A percentile compares a stretch with the other conserved stretches of the same genome.
Conservation (phyloP, 768 basidiomycete genomes). For the Mycena pura region DNA sequence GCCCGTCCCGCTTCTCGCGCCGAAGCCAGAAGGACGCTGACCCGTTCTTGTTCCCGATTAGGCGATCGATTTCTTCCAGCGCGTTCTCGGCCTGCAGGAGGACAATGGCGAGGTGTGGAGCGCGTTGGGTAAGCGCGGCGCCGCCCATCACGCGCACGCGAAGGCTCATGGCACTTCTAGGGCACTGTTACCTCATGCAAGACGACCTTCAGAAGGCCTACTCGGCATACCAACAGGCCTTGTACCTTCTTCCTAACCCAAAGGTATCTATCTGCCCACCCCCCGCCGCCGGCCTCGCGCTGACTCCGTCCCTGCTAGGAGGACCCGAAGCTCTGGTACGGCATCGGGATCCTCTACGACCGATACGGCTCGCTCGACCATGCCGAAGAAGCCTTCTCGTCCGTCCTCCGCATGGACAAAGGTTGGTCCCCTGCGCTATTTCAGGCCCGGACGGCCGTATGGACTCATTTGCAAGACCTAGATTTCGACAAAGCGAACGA, state of each 20-base stretch:
- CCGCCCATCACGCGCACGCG: no score
- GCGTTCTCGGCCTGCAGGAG: conserved; percentile 87
- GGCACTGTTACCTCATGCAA: conserved; percentile 99
- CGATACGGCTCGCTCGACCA: conserved; percentile 98
- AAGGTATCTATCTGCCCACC: conserved; percentile 62
- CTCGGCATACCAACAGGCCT: conserved; percentile 96
- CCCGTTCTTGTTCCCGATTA: conserved; percentile 42
- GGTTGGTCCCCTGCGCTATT: conserved; percentile 58
- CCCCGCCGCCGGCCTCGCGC: conserved; percentile 18
- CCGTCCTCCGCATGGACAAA: conserved; percentile 96
- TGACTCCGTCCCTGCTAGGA: conserved; percentile 51
- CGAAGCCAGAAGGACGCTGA: conserved; percentile 31
- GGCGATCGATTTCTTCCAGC: conserved; percentile 97
- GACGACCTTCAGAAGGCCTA: conserved; percentile 99
- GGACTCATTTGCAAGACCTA: conserved; percentile 49
- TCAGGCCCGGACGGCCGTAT: conserved; percentile 24
- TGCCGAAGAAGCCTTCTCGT: conserved; percentile 97
- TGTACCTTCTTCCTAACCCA: conserved; percentile 94
- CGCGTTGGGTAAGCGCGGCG: conserved; percentile 84
- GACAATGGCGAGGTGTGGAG: conserved; percentile 99
- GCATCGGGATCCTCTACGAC: conserved; percentile 98
- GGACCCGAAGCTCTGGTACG: conserved; percentile 99
- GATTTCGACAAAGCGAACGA: conserved; percentile 99
- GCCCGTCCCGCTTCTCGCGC: conserved; percentile 24
- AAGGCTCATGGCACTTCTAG: no score